phyloP scores from a whole-genome alignment of 768 basidiomycete genomes.

The Candolleomyces efflorescens region DNA sequence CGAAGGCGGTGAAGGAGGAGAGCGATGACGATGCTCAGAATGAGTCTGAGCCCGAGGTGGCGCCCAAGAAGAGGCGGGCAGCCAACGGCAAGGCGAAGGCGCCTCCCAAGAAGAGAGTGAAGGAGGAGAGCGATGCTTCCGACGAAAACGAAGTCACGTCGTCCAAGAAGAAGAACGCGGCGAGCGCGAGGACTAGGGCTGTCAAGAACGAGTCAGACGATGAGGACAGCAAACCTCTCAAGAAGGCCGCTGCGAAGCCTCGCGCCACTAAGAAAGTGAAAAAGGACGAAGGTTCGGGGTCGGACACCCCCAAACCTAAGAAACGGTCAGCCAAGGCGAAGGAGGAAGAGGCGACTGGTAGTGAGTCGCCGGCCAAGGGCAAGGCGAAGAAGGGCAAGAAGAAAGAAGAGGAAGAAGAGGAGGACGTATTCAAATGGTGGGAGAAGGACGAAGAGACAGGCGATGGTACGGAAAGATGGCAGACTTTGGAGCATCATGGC shows the following conservation, averaged over 20 bases:
- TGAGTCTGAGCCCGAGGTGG: conserved; percentile 14
- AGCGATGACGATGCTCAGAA: conserved; percentile 35
- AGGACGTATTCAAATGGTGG: conserved; percentile 86
- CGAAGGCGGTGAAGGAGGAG: conserved; percentile 21
- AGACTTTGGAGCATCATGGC: conserved; percentile 90
- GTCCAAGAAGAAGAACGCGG: conserved; percentile 31
- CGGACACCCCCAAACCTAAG: conserved; percentile 41
- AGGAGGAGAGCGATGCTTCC: conserved; percentile 38
- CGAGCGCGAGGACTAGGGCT: conserved; percentile 38
- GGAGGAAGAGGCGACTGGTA: conserved; percentile 28
- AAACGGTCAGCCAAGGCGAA: conserved; percentile 40
- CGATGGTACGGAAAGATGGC: conserved; percentile 86
- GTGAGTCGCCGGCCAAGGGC: conserved; percentile 30
- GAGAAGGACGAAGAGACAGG: conserved; percentile 59
- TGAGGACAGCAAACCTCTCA: conserved; percentile 35
- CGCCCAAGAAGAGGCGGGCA: conserved; percentile 42
- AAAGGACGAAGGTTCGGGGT: conserved; percentile 46
- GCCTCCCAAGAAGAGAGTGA: conserved; percentile 64
- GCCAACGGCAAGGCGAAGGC: conserved; percentile 44
- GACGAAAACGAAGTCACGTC: conserved; percentile 33
- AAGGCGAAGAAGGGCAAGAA: conserved; percentile 36
- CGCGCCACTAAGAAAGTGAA: conserved; percentile 47
- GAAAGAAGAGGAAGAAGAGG: conserved; percentile 65
- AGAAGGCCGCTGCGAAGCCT: conserved; percentile 43
- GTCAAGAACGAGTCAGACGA: conserved; percentile 51